Base-by-base conservation (phyloP, 148 eudicot genomes). In the Nepenthes gracilis region DNA sequence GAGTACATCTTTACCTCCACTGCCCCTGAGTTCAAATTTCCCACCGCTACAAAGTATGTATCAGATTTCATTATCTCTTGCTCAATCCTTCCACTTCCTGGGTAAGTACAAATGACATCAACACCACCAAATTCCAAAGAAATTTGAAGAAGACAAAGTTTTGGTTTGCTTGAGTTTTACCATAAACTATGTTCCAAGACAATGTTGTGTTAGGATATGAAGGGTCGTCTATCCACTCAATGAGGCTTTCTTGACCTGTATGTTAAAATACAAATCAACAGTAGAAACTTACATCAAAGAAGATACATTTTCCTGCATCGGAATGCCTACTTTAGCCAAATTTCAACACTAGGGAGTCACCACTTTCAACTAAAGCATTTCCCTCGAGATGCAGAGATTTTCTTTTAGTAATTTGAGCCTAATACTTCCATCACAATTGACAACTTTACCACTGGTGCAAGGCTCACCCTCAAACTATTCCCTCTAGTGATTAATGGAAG, bases 11-110 rank as follows among this genome's bases (percentile, higher is more conserved):
- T 45, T 72, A 83, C 84, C 82, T 69, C 66, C 50, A 69, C 70
- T 37, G 74, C 62, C 53, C 72, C 69, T 13, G 70, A 63, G 72
- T 83, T 75, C 58, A 80, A 72, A 72, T 83, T 83, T 43, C 78
- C 80, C 33, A 83, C 78, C 9, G 82, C 84, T 32, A 80, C 65
- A 58, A 66, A 80, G 58, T 83, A 83, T 49, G 67, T 71, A 55
- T 63, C 73, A 47, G 87, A 59, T 2, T 57, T 63, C n/a, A 14
- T 35, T 61, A 80, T 75, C 63, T 80, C 71, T 67, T 72, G 82
- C 61, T 33, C 51, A 40, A 83, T 55, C 8, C 53, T 45, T 53
- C 87, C 84, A 33, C 49, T 61, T 65, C 84, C 84, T 83, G 76
- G 6, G 48, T 11, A 45, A 63, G 47, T 35, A 52, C 55, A 63